Evolutionary conservation across 2,329 filamentous ascomycete species (phyloP), one percentile per base, ranked within the genome.

Genomic region (Leptographium galeiforme): DNA sequence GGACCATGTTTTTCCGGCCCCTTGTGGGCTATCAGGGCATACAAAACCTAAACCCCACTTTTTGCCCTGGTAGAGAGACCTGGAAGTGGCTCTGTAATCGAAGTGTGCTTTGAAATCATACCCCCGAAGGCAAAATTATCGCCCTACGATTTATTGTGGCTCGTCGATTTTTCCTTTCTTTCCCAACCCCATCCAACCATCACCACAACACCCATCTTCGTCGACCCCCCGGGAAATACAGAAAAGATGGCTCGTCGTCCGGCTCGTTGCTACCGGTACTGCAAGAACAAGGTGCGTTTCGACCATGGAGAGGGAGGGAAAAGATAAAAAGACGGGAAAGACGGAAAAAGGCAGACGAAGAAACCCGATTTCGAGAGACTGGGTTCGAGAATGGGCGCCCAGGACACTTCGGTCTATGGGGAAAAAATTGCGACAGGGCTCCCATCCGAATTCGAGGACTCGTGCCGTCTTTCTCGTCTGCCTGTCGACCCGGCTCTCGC

Each of bases 231-330:
- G 25, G 33, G 38, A 13, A 38, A 36, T 54, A 81, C 79, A 76
- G 81, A 84, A 85, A 90, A 85, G 81, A 98, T 98, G 93, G 93
- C 93, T 72, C 89, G 93, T 77, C 89, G 93, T 87, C 93, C 93
- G 72, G 93, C 93, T 71, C 87, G 93, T 81, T 98, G 93, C 81
- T 98, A 95, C 84, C 86, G 93, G 72, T 98, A 98, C 87, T 98
- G 93, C 90, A 98, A 98, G 89, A 98, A 97, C 86, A 96, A 96
- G 89, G 89, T 95, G 72, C 77, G 85, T 75, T 60, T 50, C 54
- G 34, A 34, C 52, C 52, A 54, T 56, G 18, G 36, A 53, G 14
- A 48, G 18, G 16, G 39, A 50, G 8, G 32, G 14, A 39, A 1
- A 33, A 32, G 32, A 40, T 2, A 12, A 39, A 1, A 33, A 32